Evolutionary conservation across 192 early-diverging fungal genomes (phyloP), one percentile per base, ranked within the genome.

Genomic region (Rhizoclosmatium globosum): DNA sequence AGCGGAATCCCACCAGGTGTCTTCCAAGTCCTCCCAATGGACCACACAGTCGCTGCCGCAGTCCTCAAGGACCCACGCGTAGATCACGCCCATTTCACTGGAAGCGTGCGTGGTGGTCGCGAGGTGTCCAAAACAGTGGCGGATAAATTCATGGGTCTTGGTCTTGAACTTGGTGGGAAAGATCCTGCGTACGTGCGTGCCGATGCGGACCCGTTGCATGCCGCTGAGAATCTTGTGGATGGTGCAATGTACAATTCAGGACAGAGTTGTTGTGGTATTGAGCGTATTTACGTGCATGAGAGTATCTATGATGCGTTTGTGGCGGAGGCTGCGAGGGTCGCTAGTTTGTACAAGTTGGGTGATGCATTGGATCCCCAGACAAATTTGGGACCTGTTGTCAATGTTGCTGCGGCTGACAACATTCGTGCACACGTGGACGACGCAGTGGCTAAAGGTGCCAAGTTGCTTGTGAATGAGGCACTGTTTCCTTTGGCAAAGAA

Each of bases 101-200:
- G 94, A 39, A 93, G 92, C 2, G 90, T 93, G 43, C 86, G 91
- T 4, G 91, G 90, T 4, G 94, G 94, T 2, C 84, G 85, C 38
- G 87, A 91, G 71, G 91, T 94, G 64, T 85, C 83, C 58, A 83
- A 81, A 23, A 85, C 81, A 39, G 89, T 89, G 23, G 70, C 90
- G 79, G 61, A 68, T 78, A 88, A 86, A 58, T 88, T 93, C 42
- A 90, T 92, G 71, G 91, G 87, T 4, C 89, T 92, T 31, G 91
- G 89, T 2, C 83, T 96, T 66, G 95, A 96, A 57, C 86, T 96
- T 3, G 95, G 95, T 38, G 95, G 95, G 17, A 96, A 96, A 78
- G 93, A 95, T 81, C 91, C 95, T 9, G 93, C 94, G 17, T 94
- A 94, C 68, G 93, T 96, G 13, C 87, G 92, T 3, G 80, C 84